Percentiles rank a stretch among this genome's conserved stretches.
Evolutionary conservation across 192 early-diverging fungal species (phyloP).

Genomic region (Linnemannia schmuckeri): DNA sequence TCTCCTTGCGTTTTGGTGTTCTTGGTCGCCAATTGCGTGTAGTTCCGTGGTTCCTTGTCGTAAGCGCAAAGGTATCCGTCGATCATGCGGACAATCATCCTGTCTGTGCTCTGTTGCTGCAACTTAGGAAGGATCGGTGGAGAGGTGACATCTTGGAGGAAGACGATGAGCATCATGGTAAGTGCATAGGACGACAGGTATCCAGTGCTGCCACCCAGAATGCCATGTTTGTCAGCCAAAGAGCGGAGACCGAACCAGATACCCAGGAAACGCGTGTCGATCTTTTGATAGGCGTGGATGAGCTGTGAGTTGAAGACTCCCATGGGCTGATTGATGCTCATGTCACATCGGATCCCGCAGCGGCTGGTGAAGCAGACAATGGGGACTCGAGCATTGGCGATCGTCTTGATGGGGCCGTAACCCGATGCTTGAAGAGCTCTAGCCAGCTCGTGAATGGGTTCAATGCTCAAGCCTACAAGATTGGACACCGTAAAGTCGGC

Average conservation of each 20-base stretch:
- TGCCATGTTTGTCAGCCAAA: background rate
- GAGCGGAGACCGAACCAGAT: background rate
- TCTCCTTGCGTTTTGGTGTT: background rate
- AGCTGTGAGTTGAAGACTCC: constrained; percentile 9
- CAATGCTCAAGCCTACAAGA: too few species aligned
- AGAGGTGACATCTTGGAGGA: background rate
- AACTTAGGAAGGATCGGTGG: background rate
- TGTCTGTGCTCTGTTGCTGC: background rate
- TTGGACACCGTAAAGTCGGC: constrained; percentile 7
- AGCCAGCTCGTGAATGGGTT: background rate
- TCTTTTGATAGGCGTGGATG: constrained; percentile 15
- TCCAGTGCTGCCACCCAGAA: background rate
- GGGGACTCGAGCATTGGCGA: constrained; percentile 9
- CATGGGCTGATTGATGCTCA: constrained; percentile 5
- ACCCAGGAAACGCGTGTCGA: background rate
- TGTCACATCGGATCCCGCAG: constrained; percentile 1
- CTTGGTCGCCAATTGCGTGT: background rate
- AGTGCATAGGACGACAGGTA: constrained; percentile 5
- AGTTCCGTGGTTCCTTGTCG: background rate
- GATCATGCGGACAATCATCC: background rate
- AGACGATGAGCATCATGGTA: constrained; percentile 10
- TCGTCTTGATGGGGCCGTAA: background rate
- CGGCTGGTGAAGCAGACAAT: constrained; percentile 3
- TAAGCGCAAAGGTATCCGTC: background rate
- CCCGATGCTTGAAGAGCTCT: background rate